Conservation (phyloP, 768 basidiomycete genomes). For the Termitomyces titanicus region DNA sequence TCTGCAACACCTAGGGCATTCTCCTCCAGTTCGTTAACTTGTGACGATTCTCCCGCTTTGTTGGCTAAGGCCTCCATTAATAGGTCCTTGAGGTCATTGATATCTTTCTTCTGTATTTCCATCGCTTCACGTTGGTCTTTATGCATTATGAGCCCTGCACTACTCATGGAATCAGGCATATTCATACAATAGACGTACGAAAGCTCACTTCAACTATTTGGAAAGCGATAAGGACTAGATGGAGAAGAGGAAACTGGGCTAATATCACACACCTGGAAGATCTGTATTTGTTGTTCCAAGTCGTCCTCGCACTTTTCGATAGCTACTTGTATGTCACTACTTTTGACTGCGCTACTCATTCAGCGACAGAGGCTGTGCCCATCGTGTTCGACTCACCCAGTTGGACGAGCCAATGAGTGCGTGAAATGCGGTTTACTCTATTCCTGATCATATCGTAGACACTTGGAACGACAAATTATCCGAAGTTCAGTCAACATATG, state of each 20-base stretch:
- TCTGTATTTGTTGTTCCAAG: slow-evolving; percentile 36
- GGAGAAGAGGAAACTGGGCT: not conserved
- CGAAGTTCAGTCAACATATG: not conserved
- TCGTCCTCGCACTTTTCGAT: slow-evolving; percentile 41
- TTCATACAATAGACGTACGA: not conserved
- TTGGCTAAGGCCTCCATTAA: slow-evolving; percentile 36
- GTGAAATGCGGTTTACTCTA: slow-evolving; percentile 35
- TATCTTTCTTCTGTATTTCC: slow-evolving; percentile 25
- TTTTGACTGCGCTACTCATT: slow-evolving; percentile 33
- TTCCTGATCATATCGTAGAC: slow-evolving; percentile 36
- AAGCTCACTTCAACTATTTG: slow-evolving; percentile 22
- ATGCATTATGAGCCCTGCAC: slow-evolving; percentile 26
- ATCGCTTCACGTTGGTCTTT: slow-evolving; percentile 25
- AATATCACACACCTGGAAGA: slow-evolving; percentile 35
- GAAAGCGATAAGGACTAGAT: not conserved
- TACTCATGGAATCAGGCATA: slow-evolving; percentile 5
- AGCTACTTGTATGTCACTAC: slow-evolving; percentile 41
- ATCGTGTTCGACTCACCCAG: slow-evolving; percentile 30
- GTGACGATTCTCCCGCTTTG: slow-evolving; percentile 28
- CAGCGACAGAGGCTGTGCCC: not conserved
- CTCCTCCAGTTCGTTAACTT: slow-evolving; percentile 33
- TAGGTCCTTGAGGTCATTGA: slow-evolving; percentile 32
- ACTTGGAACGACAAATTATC: slow-evolving; percentile 22
- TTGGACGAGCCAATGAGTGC: slow-evolving; percentile 32
- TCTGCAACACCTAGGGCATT: slow-evolving; percentile 36